phyloP scores from a whole-genome alignment of 164 flowering plant genomes.

The Cinnamomum chago region DNA sequence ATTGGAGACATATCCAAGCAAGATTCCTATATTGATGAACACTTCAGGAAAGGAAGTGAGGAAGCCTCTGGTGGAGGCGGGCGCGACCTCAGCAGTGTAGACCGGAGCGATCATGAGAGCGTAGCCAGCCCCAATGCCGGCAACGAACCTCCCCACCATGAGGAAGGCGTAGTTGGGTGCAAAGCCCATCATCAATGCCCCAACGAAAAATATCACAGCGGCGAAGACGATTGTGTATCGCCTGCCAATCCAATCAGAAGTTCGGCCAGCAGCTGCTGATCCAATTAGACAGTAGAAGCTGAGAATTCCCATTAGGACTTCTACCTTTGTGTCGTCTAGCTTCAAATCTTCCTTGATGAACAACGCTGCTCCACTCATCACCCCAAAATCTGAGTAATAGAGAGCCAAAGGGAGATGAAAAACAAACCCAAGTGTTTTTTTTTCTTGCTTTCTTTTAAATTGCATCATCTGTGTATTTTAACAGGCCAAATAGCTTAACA shows the following conservation, averaged over 20 bases:
- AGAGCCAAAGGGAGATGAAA: background rate
- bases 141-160: constrained; percentile 33
- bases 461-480: no score
- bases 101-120: constrained; percentile 41
- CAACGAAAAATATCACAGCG: constrained; percentile 30
- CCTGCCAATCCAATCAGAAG: constrained; percentile 39
- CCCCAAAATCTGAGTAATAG: constrained; percentile 1
- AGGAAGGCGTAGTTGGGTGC: constrained; percentile 30
- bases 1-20: constrained; percentile 69
- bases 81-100: constrained; percentile 33
- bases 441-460: no score
- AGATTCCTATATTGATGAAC: constrained; percentile 36
- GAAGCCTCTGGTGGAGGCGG: constrained; percentile 31
- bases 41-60: constrained; percentile 39
- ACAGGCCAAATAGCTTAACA: no score
- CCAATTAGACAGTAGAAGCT: constrained; percentile 28
- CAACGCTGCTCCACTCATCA: constrained; percentile 35
- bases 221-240: constrained; percentile 33
- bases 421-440: no score
- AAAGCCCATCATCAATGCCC: constrained; percentile 33
- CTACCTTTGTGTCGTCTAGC: constrained; percentile 21
- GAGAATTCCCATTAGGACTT: constrained; percentile 25
- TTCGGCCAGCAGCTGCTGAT: constrained; percentile 25
- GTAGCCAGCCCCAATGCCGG: constrained; percentile 38
- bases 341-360: constrained; percentile 28